phyloP scores from a whole-genome alignment of 2,329 filamentous ascomycete species.

The Arthrobotrys iridis region DNA sequence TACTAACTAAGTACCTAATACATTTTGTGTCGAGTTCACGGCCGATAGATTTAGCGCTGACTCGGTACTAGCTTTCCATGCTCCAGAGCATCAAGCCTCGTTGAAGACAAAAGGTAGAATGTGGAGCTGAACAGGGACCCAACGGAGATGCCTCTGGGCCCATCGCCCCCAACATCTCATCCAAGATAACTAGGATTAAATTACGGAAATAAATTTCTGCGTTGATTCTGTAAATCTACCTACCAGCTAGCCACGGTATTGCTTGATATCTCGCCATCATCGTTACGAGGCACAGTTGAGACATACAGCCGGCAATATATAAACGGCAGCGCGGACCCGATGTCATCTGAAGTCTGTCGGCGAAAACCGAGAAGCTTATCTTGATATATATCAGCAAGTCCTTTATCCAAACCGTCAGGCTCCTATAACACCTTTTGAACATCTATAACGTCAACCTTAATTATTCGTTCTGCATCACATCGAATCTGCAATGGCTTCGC shows the following conservation, averaged over 20 bases:
- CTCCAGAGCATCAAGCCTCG: conserved; percentile 14
- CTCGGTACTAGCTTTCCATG: conserved; percentile 31
- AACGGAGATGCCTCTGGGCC: conserved; percentile 32
- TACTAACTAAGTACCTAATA: conserved; percentile 10
- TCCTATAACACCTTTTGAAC: conserved; percentile 1
- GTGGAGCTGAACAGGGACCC: conserved; percentile 16
- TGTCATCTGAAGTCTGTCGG: conserved; percentile 13
- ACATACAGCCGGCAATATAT: conserved; percentile 10
- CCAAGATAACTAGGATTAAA: conserved; percentile 7
- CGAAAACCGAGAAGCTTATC: conserved; percentile 27
- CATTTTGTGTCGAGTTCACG: conserved; percentile 40
- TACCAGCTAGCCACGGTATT: not conserved
- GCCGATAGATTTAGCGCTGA: conserved; percentile 50
- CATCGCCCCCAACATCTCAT: conserved; percentile 19
- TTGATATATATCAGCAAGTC: conserved; percentile 15
- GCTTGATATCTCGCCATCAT: conserved; percentile 14
- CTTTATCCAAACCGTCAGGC: not conserved
- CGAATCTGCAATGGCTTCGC: conserved; percentile 24
- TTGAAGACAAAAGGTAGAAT: conserved; percentile 4
- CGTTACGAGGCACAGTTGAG: not conserved
- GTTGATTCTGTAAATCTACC: conserved; percentile 1
- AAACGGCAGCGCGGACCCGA: conserved; percentile 18
- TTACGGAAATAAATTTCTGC: conserved; percentile 36
- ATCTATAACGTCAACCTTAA: conserved; percentile 21
- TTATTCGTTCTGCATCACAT: conserved; percentile 1